These are phyloP conservation scores for Lachancea dasiensis DNA, from an alignment of 805 yeast genomes.

Conservation along the genomic window DNA sequence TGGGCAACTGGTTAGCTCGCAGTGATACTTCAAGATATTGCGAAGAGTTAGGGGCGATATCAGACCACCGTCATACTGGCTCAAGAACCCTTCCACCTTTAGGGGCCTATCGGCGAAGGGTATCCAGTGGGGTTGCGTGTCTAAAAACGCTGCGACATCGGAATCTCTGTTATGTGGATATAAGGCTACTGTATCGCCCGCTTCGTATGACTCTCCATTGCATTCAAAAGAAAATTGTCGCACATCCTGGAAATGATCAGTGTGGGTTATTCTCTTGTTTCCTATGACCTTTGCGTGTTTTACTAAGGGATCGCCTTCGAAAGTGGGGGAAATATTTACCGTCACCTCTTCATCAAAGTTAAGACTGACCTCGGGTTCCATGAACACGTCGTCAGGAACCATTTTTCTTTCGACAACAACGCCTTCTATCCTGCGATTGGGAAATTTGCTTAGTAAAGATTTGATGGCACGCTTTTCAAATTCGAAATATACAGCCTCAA, in stretches of 20 bases:
- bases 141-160: slow-evolving; percentile 59
- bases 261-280: slow-evolving; percentile 59
- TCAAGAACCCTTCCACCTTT: slow-evolving; percentile 23
- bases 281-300: slow-evolving; percentile 40
- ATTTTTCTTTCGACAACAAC: slow-evolving; percentile 16
- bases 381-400: slow-evolving; percentile 21
- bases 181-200: slow-evolving; percentile 79
- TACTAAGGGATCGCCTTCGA: slow-evolving; percentile 18
- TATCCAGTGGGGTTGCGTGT: slow-evolving; percentile 64
- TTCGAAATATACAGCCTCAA: slow-evolving; percentile 68
- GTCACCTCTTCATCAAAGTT: background rate
- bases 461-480: slow-evolving; percentile 55
- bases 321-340: slow-evolving; percentile 5
- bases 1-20: slow-evolving; percentile 81
- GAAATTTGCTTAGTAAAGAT: slow-evolving; percentile 31
- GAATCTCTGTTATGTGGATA: slow-evolving; percentile 65
- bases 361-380: slow-evolving; percentile 27
- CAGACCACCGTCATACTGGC: slow-evolving; percentile 50
- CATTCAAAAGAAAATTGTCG: slow-evolving; percentile 46
- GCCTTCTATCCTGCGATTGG: slow-evolving; percentile 30
- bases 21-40: slow-evolving; percentile 65
- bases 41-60: slow-evolving; percentile 62
- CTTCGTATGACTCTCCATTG: slow-evolving; percentile 37
- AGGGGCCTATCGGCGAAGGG: slow-evolving; percentile 56
- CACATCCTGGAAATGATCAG: slow-evolving; percentile 86